phyloP scores from a whole-genome alignment of 768 basidiomycete species.

The Pleurotus tuoliensis region DNA sequence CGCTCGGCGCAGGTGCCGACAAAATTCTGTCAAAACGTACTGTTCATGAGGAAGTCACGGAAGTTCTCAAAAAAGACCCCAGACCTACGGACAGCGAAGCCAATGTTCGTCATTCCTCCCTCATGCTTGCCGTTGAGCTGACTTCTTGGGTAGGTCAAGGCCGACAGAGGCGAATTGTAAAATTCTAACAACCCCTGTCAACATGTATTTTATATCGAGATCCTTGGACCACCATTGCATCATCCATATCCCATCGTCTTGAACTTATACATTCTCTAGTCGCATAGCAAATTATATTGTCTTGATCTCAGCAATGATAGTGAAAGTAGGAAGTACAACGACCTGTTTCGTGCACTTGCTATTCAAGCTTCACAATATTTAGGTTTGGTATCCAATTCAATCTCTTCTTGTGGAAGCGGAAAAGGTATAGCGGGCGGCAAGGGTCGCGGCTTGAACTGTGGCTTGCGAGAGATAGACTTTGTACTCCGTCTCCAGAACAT shows the following conservation, averaged over 20 bases:
- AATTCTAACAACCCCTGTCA: too few relatives aligned
- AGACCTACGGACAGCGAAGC: constrained; percentile 28
- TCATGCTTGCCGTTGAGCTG: not conserved
- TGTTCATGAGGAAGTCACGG: constrained; percentile 17
- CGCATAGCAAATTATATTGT: too few relatives aligned
- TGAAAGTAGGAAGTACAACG: too few relatives aligned
- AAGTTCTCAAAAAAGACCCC: constrained; percentile 14
- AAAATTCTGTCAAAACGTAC: constrained; percentile 24
- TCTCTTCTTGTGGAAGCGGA: not conserved
- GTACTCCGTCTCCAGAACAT: constrained; percentile 10
- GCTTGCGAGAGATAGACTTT: not conserved
- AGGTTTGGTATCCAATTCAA: not conserved
- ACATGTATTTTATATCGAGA: not conserved
- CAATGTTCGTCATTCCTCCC: constrained; percentile 17
- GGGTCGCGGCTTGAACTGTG: too few relatives aligned
- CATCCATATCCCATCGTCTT: too few relatives aligned
- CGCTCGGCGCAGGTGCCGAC: constrained; percentile 32
- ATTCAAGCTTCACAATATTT: too few relatives aligned
- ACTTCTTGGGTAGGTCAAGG: constrained; percentile 21
- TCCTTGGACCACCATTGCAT: too few relatives aligned
- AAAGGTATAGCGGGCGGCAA: too few relatives aligned
- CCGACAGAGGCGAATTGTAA: constrained; percentile 14
- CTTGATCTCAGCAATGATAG: too few relatives aligned
- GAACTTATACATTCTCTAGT: too few relatives aligned
- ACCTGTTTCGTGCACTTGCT: too few relatives aligned